Percentiles rank a stretch among this genome's conserved stretches.
These are phyloP conservation scores for Didymella segeticola DNA, from an alignment of 2,329 filamentous ascomycete genomes.

Conservation along the genomic window DNA sequence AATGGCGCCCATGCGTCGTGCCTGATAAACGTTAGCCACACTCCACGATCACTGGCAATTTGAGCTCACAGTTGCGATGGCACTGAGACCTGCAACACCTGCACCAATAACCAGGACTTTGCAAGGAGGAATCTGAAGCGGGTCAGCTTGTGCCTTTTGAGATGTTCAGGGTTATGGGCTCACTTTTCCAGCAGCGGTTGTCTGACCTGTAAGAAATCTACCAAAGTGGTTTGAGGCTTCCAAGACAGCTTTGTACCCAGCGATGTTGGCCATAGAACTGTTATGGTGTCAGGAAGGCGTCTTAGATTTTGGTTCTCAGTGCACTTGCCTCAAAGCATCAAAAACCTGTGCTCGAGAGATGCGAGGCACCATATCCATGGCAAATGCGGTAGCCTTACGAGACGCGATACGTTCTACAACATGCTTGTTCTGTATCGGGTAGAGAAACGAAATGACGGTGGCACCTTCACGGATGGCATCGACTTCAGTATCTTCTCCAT, in stretches of 20 bases:
- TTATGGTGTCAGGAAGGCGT: conserved; percentile 13
- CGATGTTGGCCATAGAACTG: conserved; percentile 93
- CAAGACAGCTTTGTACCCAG: conserved; percentile 88
- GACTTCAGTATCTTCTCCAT: conserved; percentile 68
- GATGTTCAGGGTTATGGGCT: no score
- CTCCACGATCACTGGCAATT: not conserved
- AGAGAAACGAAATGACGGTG: conserved; percentile 82
- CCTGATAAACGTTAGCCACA: conserved; percentile 48
- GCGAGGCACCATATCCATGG: conserved; percentile 91
- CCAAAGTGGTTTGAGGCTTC: conserved; percentile 91
- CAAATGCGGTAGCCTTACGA: conserved; percentile 77
- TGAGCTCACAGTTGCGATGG: conserved; percentile 74
- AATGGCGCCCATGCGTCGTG: conserved; percentile 84
- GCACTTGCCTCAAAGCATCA: conserved; percentile 68
- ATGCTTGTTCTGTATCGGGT: conserved; percentile 79
- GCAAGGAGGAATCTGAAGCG: conserved; percentile 78
- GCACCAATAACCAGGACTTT: conserved; percentile 91
- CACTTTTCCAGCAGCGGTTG: conserved; percentile 77
- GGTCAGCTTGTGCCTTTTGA: not conserved
- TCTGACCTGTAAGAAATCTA: conserved; percentile 85
- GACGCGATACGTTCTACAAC: conserved; percentile 76
- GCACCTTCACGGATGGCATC: conserved; percentile 71
- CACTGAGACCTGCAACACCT: conserved; percentile 85
- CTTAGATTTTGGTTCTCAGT: not conserved
- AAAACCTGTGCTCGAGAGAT: conserved; percentile 90